phyloP scores from a whole-genome alignment of 768 basidiomycete species.

The Tubosaeta sp. region DNA sequence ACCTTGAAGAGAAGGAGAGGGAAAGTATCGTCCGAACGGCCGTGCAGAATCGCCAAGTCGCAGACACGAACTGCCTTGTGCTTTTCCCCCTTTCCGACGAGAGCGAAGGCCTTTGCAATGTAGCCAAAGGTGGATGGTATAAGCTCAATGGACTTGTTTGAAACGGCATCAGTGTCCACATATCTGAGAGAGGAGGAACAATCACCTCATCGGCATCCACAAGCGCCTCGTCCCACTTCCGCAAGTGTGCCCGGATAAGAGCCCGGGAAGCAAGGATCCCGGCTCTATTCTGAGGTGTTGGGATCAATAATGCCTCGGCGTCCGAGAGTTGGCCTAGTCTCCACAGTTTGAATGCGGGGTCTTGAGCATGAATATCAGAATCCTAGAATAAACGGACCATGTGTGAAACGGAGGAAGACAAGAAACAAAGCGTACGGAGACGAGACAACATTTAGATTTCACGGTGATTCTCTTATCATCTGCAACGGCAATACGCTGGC shows the following conservation, averaged over 20 bases:
- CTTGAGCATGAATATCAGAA: background rate
- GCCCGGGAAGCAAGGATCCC: background rate
- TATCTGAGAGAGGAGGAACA: background rate
- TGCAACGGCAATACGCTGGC: background rate
- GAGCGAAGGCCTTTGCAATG: background rate
- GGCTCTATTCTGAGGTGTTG: too few species aligned
- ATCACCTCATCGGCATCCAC: background rate
- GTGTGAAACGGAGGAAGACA: too few species aligned
- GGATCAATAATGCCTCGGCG: background rate
- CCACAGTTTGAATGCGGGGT: background rate
- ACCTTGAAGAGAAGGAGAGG: conserved; percentile 5
- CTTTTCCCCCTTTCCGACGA: background rate
- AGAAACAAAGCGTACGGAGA: background rate
- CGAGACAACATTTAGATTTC: background rate
- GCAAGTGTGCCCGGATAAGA: background rate
- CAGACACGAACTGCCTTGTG: background rate
- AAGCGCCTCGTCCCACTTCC: background rate
- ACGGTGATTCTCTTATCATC: background rate
- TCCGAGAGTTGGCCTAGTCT: background rate
- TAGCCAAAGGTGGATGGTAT: background rate
- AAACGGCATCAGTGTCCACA: background rate
- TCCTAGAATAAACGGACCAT: background rate
- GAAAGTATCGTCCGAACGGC: background rate
- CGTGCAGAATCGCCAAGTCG: background rate
- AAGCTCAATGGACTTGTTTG: background rate